Evolutionary conservation across 139 green algal genomes (phyloP).

Genomic region (Spirogloea muscicola): DNA sequence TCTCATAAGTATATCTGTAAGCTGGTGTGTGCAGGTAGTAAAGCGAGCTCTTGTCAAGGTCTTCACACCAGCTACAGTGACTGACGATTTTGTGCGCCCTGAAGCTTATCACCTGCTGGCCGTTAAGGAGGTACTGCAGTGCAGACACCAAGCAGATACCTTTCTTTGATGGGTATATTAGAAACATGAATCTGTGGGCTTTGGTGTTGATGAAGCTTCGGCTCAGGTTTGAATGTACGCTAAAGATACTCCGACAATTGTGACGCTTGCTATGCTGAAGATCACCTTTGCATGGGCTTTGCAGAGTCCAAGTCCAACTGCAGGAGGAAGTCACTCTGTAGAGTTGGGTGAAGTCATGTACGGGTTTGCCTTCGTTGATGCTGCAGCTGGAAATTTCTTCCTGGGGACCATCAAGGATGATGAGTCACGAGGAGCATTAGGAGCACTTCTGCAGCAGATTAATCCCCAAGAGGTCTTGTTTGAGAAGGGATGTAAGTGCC

Average conservation of each 20-base stretch:
- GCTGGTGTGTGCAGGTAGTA: conserved; percentile 13
- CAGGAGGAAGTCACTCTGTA: too few relatives aligned
- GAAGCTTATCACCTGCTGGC: conserved; percentile 51
- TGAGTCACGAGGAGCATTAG: conserved; percentile 43
- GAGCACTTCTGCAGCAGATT: conserved; percentile 51
- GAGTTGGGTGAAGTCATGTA: neutral
- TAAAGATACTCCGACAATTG: too few relatives aligned
- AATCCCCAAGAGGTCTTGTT: conserved; percentile 13
- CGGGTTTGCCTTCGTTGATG: conserved; percentile 58
- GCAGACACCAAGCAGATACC: too few relatives aligned
- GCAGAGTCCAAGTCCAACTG: too few relatives aligned
- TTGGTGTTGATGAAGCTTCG: too few relatives aligned
- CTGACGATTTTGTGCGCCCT: conserved; percentile 6
- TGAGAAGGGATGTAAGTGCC: conserved; percentile 5
- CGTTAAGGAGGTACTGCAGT: conserved; percentile 36
- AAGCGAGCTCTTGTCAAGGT: conserved; percentile 38
- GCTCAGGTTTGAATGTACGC: too few relatives aligned
- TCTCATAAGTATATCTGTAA: too few relatives aligned
- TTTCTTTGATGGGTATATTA: too few relatives aligned
- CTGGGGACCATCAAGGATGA: conserved; percentile 47
- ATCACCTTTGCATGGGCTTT: too few relatives aligned
- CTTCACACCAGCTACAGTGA: conserved; percentile 46
- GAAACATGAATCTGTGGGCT: too few relatives aligned
- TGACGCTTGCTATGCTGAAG: too few relatives aligned
- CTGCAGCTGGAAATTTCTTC: conserved; percentile 52